A percentile compares a stretch with the other conserved stretches of the same genome.
These are phyloP conservation scores for Aspergillus udagawae DNA, from an alignment of 2,329 filamentous ascomycete genomes.

Conservation along the genomic window DNA sequence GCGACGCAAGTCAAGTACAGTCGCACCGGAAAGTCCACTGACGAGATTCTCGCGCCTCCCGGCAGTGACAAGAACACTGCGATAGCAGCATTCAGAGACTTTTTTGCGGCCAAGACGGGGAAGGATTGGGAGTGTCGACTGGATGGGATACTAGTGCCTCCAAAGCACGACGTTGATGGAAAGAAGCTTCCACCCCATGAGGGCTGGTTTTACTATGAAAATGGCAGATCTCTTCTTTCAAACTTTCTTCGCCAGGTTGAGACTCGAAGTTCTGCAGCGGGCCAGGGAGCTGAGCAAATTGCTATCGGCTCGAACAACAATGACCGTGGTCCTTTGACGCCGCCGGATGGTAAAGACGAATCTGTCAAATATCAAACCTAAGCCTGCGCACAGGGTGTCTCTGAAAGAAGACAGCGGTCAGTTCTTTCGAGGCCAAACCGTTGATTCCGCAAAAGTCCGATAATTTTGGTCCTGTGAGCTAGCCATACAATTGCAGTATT, in stretches of 20 bases:
- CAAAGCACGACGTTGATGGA: constrained; percentile 23
- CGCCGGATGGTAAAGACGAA: too few species aligned
- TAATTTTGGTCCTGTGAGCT: too few species aligned
- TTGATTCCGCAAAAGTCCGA: too few species aligned
- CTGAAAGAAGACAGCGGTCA: too few species aligned
- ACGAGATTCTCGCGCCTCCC: constrained; percentile 31
- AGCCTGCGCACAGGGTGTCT: too few species aligned
- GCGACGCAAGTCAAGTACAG: constrained; percentile 53
- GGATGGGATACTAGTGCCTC: constrained; percentile 11
- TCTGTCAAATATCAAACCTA: background rate
- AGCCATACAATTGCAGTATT: too few species aligned
- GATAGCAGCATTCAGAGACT: constrained; percentile 50
- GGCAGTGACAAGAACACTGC: constrained; percentile 38
- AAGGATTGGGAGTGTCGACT: constrained; percentile 54
- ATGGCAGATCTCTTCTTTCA: constrained; percentile 16
- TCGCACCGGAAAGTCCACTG: constrained; percentile 24
- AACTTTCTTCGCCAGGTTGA: constrained; percentile 16
- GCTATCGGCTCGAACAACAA: background rate
- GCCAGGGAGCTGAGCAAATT: background rate
- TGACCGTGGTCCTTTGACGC: background rate
- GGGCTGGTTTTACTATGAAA: constrained; percentile 31
- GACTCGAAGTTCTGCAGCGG: background rate
- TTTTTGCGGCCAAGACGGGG: constrained; percentile 58
- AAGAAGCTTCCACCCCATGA: constrained; percentile 21
- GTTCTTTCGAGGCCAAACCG: too few species aligned